Conservation (phyloP, 2,329 filamentous ascomycete species). For the Xylaria sp. region DNA sequence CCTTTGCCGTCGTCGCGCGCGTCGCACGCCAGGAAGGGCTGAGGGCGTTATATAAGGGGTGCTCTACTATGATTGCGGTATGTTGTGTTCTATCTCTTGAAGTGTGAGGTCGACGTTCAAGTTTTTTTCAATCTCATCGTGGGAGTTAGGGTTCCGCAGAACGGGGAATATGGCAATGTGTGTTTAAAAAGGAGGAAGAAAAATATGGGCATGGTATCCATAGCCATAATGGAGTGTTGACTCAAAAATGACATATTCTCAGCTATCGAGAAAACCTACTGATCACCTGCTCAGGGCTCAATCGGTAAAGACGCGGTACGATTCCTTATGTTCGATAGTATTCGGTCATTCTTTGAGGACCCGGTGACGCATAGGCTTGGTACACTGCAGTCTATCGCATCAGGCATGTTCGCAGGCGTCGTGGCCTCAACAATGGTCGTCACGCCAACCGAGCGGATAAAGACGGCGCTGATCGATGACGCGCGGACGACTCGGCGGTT, state of each 20-base stretch:
- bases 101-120: background rate
- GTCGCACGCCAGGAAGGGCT: slow-evolving; percentile 67
- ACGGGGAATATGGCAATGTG: background rate
- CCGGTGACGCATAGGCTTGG: slow-evolving; percentile 63
- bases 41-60: slow-evolving; percentile 69
- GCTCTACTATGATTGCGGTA: slow-evolving; percentile 58
- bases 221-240: background rate
- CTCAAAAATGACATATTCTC: background rate
- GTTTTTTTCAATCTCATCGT: background rate
- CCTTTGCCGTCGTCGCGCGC: slow-evolving; percentile 63
- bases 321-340: slow-evolving; percentile 70
- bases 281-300: slow-evolving; percentile 54
- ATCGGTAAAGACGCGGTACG: slow-evolving; percentile 71
- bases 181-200: background rate
- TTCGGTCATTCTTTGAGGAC: slow-evolving; percentile 64
- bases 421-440: slow-evolving; percentile 67
- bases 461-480: slow-evolving; percentile 72
- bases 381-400: slow-evolving; percentile 62
- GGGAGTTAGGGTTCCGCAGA: background rate
- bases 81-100: slow-evolving; percentile 25
- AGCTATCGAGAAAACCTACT: background rate
- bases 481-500: slow-evolving; percentile 54
- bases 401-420: slow-evolving; percentile 68
- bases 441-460: slow-evolving; percentile 71
- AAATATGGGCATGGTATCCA: background rate